A percentile compares a stretch with the other conserved stretches of the same genome.
Conservation (phyloP, 768 basidiomycete genomes). For the Boletus vermiculosoides region DNA sequence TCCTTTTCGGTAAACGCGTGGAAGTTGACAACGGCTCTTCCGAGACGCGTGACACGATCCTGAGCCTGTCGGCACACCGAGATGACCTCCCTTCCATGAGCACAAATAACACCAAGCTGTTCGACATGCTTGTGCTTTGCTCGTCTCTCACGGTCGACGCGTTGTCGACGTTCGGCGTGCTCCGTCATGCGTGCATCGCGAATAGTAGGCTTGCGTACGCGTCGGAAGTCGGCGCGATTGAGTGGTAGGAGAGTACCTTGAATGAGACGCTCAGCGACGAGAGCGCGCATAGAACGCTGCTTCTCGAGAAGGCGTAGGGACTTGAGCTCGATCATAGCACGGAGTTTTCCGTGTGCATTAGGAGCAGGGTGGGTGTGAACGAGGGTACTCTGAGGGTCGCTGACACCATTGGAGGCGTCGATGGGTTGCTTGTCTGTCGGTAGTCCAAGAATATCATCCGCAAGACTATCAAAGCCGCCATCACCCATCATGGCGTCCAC, state of each 20-base stretch:
- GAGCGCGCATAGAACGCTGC: constrained; percentile 82
- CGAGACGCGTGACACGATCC: constrained; percentile 58
- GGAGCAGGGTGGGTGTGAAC: constrained; percentile 47
- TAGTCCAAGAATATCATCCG: constrained; percentile 36
- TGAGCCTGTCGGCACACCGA: constrained; percentile 66
- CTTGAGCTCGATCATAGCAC: constrained; percentile 92
- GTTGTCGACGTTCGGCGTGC: constrained; percentile 85
- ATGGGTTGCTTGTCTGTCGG: constrained; percentile 5
- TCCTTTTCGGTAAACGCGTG: constrained; percentile 94
- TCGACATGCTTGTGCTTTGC: constrained; percentile 97
- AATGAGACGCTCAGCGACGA: constrained; percentile 81
- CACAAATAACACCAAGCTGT: constrained; percentile 82
- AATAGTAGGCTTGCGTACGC: constrained; percentile 78
- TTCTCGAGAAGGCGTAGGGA: constrained; percentile 85
- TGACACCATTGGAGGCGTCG: constrained; percentile 37
- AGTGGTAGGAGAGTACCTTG: constrained; percentile 87
- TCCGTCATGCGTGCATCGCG: constrained; percentile 91
- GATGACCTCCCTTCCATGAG: constrained; percentile 76
- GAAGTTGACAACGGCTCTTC: constrained; percentile 77
- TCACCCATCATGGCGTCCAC: constrained; percentile 80
- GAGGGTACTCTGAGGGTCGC: constrained; percentile 16
- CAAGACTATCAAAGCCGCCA: constrained; percentile 57
- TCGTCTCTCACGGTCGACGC: constrained; percentile 86
- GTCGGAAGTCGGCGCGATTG: constrained; percentile 89
- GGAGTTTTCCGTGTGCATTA: constrained; percentile 78